Percentiles rank a stretch among this genome's conserved stretches.
Conservation (phyloP, 2,329 filamentous ascomycete species). For the Bipolaris zeicola region DNA sequence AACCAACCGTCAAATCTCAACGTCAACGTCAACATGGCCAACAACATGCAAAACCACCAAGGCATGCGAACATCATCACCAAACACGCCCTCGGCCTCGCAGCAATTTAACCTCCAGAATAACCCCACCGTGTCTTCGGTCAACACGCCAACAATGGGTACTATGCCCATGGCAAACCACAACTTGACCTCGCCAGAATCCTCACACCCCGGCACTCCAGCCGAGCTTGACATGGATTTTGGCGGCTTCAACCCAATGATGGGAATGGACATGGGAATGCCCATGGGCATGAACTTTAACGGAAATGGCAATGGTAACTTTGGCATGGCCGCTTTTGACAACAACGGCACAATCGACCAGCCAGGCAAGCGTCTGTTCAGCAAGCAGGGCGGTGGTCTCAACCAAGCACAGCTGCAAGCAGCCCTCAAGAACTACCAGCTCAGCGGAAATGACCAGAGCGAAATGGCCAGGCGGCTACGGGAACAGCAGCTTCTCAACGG, state of each 20-base stretch:
- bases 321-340: constrained; percentile 50
- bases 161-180: constrained; percentile 70
- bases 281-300: constrained; percentile 42
- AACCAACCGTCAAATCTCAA: constrained; percentile 73
- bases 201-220: constrained; percentile 71
- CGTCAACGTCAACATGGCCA: constrained; percentile 80
- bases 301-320: constrained; percentile 43
- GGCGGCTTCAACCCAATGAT: constrained; percentile 48
- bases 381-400: constrained; percentile 73
- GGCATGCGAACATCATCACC: constrained; percentile 85
- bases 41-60: constrained; percentile 70
- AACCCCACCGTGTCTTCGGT: constrained; percentile 97
- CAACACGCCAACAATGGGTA: constrained; percentile 89
- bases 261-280: constrained; percentile 40
- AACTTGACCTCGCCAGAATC: constrained; percentile 67
- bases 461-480: constrained; percentile 69
- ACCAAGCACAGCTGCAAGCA: constrained; percentile 71
- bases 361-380: constrained; percentile 93
- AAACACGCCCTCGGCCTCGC: constrained; percentile 75
- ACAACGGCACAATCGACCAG: constrained; percentile 73
- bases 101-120: constrained; percentile 76
- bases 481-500: constrained; percentile 67
- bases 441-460: constrained; percentile 65
- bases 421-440: constrained; percentile 78
- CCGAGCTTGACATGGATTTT: constrained; percentile 76